Conservation (phyloP, 768 basidiomycete genomes). For the Coprinopsis marcescibilis region DNA sequence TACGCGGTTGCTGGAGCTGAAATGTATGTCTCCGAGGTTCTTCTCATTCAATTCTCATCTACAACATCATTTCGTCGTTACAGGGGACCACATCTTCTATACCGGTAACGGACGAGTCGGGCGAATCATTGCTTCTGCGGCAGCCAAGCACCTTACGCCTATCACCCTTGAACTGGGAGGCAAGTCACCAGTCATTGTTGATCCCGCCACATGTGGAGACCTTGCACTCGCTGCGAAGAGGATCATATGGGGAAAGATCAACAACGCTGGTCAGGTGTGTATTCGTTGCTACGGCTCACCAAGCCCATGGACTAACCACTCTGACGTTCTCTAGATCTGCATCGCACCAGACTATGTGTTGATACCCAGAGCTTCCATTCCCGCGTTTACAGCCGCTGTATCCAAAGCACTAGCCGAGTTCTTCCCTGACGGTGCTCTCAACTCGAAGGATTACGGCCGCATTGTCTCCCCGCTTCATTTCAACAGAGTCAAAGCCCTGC, state of each 20-base stretch:
- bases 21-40: slow-evolving; percentile 27
- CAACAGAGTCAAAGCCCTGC: slow-evolving; percentile 43
- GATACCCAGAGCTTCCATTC: slow-evolving; percentile 34
- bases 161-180: slow-evolving; percentile 53
- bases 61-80: slow-evolving; percentile 4
- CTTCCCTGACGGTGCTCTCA: slow-evolving; percentile 48
- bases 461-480: slow-evolving; percentile 54
- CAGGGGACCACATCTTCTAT: slow-evolving; percentile 38
- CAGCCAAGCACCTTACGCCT: slow-evolving; percentile 49
- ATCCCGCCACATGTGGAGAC: slow-evolving; percentile 17
- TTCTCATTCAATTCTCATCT: slow-evolving; percentile 18
- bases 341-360: slow-evolving; percentile 48
- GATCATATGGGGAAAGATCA: slow-evolving; percentile 60
- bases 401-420: slow-evolving; percentile 39
- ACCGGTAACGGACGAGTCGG: slow-evolving; percentile 43
- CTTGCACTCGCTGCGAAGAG: slow-evolving; percentile 51
- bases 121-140: slow-evolving; percentile 44
- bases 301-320: neutral
- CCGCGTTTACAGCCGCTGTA: slow-evolving; percentile 40
- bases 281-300: neutral
- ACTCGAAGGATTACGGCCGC: slow-evolving; percentile 36
- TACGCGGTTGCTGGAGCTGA: slow-evolving; percentile 43
- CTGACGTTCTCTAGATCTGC: slow-evolving; percentile 40
- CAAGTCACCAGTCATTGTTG: slow-evolving; percentile 42
- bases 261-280: slow-evolving; percentile 58